Conservation (phyloP, 148 eudicot genomes). For the Silene uniflora region DNA sequence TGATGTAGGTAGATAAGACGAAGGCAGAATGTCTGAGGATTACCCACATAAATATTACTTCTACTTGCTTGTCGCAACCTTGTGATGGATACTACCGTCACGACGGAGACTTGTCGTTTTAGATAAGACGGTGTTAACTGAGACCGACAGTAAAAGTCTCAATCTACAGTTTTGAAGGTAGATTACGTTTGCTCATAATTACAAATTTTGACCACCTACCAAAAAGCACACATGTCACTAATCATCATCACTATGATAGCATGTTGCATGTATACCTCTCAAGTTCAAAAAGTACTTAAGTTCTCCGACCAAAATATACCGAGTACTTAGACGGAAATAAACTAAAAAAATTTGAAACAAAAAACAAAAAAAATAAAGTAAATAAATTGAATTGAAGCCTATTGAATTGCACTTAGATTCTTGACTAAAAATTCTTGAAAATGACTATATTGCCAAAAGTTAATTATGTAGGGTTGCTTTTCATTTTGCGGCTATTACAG, state of each 20-base stretch:
- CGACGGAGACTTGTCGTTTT: no score
- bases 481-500: neutral
- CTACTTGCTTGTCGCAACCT: no score
- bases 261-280: neutral
- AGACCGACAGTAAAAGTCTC: neutral
- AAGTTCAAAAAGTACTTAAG: neutral
- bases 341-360: no score
- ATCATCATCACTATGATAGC: neutral
- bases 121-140: no score
- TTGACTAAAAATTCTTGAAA: neutral
- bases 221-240: neutral
- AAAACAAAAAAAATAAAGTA: neutral
- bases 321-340: neutral
- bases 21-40: no score
- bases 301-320: conserved; percentile 15
- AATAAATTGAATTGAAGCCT: neutral
- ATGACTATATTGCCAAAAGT: neutral
- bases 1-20: no score
- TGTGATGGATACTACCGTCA: no score
- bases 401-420: neutral
- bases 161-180: neutral
- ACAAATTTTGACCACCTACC: neutral
- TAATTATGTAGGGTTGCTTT: neutral
- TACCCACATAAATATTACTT: no score
- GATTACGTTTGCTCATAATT: conserved; percentile 4